These are phyloP conservation scores for Exophiala alcalophila DNA, from an alignment of 2,329 filamentous ascomycete genomes.

Conservation along the genomic window DNA sequence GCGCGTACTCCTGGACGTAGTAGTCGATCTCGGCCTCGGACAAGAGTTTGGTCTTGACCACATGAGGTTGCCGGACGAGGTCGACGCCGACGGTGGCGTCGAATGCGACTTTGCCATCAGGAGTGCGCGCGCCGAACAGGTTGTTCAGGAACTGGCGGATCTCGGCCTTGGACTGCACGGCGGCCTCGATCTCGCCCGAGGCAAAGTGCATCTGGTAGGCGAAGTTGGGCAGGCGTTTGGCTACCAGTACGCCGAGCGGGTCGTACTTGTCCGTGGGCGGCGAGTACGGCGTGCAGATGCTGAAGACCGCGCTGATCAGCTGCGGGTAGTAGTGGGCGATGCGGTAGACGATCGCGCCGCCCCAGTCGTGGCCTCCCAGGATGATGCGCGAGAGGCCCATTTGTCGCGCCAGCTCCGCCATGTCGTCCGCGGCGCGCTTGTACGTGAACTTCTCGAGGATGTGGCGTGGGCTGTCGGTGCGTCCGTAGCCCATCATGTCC, in stretches of 20 bases:
- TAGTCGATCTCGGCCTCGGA: conserved; percentile 69
- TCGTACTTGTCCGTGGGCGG: conserved; percentile 54
- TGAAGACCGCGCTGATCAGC: conserved; percentile 71
- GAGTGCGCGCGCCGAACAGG: conserved; percentile 65
- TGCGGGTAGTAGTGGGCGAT: conserved; percentile 69
- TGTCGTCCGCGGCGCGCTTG: conserved; percentile 70
- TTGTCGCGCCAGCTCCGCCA: conserved; percentile 67
- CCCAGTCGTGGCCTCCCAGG: conserved; percentile 90
- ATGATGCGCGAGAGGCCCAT: conserved; percentile 61
- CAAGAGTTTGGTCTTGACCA: conserved; percentile 55
- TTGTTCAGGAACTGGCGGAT: conserved; percentile 68
- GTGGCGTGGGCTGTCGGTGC: conserved; percentile 59
- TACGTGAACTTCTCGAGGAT: conserved; percentile 62
- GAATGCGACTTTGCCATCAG: conserved; percentile 58
- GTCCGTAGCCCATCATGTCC: conserved; percentile 83
- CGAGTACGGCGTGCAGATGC: conserved; percentile 73
- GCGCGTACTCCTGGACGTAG: conserved; percentile 70
- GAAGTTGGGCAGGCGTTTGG: conserved; percentile 63
- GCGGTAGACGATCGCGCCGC: conserved; percentile 73
- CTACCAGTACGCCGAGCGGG: conserved; percentile 60
- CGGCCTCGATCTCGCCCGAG: conserved; percentile 62
- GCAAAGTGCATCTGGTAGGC: conserved; percentile 80
- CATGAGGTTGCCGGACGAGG: conserved; percentile 59
- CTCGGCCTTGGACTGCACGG: conserved; percentile 56
- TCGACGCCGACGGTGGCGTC: conserved; percentile 59